Evolutionary conservation across 768 basidiomycete genomes (phyloP), one percentile per base, ranked within the genome.

Genomic region (Mycena epipterygia): DNA sequence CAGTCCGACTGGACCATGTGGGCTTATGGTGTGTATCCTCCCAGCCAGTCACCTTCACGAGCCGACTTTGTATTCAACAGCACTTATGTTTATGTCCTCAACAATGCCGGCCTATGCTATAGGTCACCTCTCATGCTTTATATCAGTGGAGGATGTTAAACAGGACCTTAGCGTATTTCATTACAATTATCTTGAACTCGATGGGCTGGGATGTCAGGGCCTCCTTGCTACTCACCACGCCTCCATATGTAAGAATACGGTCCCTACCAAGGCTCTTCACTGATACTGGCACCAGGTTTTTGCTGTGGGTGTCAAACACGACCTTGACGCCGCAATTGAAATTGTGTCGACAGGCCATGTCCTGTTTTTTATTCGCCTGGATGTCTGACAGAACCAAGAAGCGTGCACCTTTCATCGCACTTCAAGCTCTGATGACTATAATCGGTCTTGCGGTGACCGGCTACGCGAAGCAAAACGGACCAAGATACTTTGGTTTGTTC

Each of bases 61-160:
- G 5, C 8, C 61, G n/a, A 11, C 9, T 56, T 55, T 14, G 4
- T 7, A 9, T 55, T 23, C 49, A 78, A 14, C 30, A 67, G 83
- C 79, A 7, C 62, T 83, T 29, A 83, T 85, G 83, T 83, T 83
- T 66, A 75, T 83, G 76, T 78, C 77, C 42, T 72, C 80, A 7
- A 81, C 81, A 5, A 77, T 82, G 73, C 83, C 84, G 12, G 81
- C 82, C 12, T 83, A 83, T 61, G 82, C 79, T 4, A 80, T 73
- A 23, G 68, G 71, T 72, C 27, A 25, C 2, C 9, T 42, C 9
- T 29, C 16, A 12, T 27, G 37, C 29, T 59, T 5, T 17, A 27
- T 61, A 16, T 33, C 23, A 13, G 17, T 16, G 60, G 1, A 55
- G 30, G 30, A 42, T 16, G 5, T 35, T 33, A 11, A 46, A 23